Conservation (phyloP, 345 rosid genomes). For the Hypericum androsaemum region DNA sequence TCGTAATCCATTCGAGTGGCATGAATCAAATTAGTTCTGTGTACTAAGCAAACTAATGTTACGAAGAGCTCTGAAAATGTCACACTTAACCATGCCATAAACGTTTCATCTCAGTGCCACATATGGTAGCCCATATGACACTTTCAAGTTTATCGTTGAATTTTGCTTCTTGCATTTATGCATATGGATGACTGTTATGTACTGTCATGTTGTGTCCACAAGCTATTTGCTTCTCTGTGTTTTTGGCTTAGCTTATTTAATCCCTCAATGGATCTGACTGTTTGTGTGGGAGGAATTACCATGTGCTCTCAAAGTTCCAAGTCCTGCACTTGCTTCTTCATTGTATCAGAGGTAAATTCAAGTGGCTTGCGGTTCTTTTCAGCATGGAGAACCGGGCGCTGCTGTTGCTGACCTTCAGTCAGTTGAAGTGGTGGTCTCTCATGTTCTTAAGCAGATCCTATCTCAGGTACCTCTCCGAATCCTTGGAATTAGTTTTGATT, state of each 20-base stretch:
- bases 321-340: background rate
- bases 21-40: background rate
- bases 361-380: constrained; percentile 10
- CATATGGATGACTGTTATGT: no score
- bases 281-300: background rate
- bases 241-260: no score
- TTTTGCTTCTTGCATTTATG: no score
- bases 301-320: background rate
- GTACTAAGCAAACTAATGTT: no score
- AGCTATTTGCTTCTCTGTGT: no score
- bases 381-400: constrained; percentile 97
- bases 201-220: no score
- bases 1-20: background rate
- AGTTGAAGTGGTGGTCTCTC: constrained; percentile 79
- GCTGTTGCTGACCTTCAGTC: constrained; percentile 83
- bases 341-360: constrained; percentile 1
- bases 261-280: background rate
- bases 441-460: constrained; percentile 70
- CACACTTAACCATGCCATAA: no score
- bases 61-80: no score
- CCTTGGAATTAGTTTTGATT: background rate
- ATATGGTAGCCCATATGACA: no score
- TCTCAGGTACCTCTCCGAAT: constrained; percentile 47
- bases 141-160: no score
- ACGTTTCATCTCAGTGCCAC: no score